Evolutionary conservation across 2,329 filamentous ascomycete genomes (phyloP), one percentile per base, ranked within the genome.

Genomic region (Coniochaeta sp.): DNA sequence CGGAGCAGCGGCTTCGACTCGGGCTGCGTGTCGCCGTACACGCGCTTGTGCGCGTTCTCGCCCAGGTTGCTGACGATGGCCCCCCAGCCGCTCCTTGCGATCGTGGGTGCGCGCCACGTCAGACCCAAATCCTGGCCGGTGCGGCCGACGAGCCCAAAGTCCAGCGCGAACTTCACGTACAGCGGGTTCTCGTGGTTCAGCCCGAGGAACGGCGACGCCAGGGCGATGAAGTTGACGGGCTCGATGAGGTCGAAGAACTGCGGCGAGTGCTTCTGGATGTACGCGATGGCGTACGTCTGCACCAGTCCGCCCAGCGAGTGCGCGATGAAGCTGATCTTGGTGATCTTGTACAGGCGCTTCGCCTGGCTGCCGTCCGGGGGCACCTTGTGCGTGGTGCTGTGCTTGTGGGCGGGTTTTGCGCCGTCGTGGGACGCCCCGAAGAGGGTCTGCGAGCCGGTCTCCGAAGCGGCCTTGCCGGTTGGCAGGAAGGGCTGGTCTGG

Each of bases 181-280:
- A 98, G 81, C 0, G 95, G 95, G 67, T 99, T 99, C 71, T 99
- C 95, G 71, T 99, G 97, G 73, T 93, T 98, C 40, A 98, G 78
- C 0, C 93, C 93, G 1, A 98, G 77, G 65, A 97, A 91, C 0
- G 93, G 93, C 0, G 93, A 89, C 17, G 93, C 93, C 65, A 98
- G 77, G 30, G 89, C 82, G 65, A 98, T 89, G 69, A 98, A 98
- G 71, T 97, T 97, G 71, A 96, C 79, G 0, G 93, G 93, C 64
- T 86, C 84, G 67, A 97, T 96, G 5, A 86, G 77, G 57, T 93
- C 83, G 68, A 98, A 98, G 72, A 98, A 98, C 10, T 88, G 78
- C 1, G 93, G 93, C 0, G 91, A 96, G 72, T 98, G 92, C 71
- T 97, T 97, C 68, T 97, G 90, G 54, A 98, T 96, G 71, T 98